Evolutionary conservation across 257 asterid species (phyloP).

Genomic region (Fraxinus anomala): DNA sequence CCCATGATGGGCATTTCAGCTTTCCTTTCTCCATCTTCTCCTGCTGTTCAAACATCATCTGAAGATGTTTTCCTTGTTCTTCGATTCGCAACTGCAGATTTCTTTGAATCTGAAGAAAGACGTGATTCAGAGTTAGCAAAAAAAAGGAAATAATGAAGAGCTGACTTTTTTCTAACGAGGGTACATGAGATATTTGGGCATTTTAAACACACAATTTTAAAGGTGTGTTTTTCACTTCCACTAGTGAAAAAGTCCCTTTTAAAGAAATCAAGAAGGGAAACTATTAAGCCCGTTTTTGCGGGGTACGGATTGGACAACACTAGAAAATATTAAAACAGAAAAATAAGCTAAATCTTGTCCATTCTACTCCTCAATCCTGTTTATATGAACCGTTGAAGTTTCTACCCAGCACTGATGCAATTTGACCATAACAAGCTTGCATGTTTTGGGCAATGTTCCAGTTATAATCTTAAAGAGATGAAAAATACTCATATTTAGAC

Average conservation of each 20-base stretch:
- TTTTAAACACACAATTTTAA: background rate
- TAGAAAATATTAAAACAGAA: background rate
- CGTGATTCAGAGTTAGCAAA: background rate
- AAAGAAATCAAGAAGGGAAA: background rate
- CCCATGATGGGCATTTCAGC: conserved; percentile 37
- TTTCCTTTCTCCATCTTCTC: conserved; percentile 61
- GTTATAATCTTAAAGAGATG: background rate
- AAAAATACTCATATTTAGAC: background rate
- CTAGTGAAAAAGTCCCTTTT: background rate
- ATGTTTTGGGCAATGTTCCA: background rate
- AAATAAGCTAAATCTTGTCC: background rate
- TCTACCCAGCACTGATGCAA: background rate
- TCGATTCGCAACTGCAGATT: conserved; percentile 80
- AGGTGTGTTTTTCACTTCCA: background rate
- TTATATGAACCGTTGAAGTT: background rate
- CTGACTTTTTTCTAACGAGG: too few relatives aligned
- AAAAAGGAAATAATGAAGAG: background rate
- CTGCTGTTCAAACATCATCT: conserved; percentile 76
- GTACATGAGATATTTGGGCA: background rate
- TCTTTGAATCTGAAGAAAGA: conserved; percentile 66
- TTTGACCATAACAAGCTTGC: background rate
- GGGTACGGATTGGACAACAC: background rate
- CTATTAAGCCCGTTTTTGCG: background rate
- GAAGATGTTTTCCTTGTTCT: conserved; percentile 80
- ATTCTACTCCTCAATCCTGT: background rate